A percentile compares a stretch with the other conserved stretches of the same genome.
Conservation (phyloP, 2,329 filamentous ascomycete genomes). For the Talaromyces sp. region DNA sequence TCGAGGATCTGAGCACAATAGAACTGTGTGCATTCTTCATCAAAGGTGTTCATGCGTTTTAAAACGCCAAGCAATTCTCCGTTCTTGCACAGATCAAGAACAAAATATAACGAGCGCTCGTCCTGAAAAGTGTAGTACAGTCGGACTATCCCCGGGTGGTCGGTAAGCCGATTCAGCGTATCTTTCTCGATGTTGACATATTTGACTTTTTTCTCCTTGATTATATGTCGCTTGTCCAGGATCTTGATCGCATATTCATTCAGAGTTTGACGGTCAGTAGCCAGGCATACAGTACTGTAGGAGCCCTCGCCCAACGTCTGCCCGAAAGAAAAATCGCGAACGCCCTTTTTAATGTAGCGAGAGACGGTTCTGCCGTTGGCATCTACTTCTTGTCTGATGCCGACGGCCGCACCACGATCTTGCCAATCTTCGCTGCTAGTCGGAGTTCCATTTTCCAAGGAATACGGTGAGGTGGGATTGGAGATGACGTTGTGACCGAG, state of each 20-base stretch:
- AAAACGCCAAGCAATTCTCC: slow-evolving; percentile 88
- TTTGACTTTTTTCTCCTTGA: slow-evolving; percentile 99
- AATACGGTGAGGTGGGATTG: slow-evolving; percentile 43
- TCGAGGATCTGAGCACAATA: slow-evolving; percentile 95
- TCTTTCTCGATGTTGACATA: slow-evolving; percentile 99
- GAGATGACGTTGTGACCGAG: slow-evolving; percentile 50
- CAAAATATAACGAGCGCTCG: slow-evolving; percentile 92
- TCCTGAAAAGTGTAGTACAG: slow-evolving; percentile 99
- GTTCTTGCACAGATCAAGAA: slow-evolving; percentile 85
- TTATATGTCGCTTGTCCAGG: slow-evolving; percentile 95
- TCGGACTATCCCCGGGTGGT: slow-evolving; percentile 92
- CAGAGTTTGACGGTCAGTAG: slow-evolving; percentile 85
- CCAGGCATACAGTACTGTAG: slow-evolving; percentile 91
- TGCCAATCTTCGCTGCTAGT: slow-evolving; percentile 89
- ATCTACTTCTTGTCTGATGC: slow-evolving; percentile 76
- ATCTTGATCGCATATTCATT: slow-evolving; percentile 99
- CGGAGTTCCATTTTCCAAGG: slow-evolving; percentile 51
- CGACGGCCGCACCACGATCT: slow-evolving; percentile 84
- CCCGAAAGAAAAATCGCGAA: slow-evolving; percentile 93
- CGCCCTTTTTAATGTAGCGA: slow-evolving; percentile 88
- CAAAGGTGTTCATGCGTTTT: slow-evolving; percentile 91
- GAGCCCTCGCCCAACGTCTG: slow-evolving; percentile 89
- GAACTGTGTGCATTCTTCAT: slow-evolving; percentile 88
- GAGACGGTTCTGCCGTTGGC: slow-evolving; percentile 74
- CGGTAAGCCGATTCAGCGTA: slow-evolving; percentile 88